Conservation (phyloP, 805 yeast genomes). For the Saccharomyces eubayanus region DNA sequence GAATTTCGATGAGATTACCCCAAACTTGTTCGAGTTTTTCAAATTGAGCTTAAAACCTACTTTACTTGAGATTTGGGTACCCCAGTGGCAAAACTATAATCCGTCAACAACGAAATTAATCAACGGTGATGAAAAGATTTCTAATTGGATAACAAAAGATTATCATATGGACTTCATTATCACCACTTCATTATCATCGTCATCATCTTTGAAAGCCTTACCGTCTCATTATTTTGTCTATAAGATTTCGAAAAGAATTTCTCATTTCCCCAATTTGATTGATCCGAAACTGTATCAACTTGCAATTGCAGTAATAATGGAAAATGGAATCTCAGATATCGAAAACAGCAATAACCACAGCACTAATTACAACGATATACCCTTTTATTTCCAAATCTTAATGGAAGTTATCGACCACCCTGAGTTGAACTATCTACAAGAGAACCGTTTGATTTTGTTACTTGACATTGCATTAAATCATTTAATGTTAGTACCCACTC, state of each 20-base stretch:
- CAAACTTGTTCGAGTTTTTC: constrained; percentile 6
- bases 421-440: constrained; percentile 19
- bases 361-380: not conserved
- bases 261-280: constrained; percentile 8
- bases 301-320: constrained; percentile 3
- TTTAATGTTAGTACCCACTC: constrained; percentile 7
- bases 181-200: constrained; percentile 5
- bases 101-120: not conserved
- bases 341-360: not conserved
- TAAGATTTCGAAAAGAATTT: constrained; percentile 12
- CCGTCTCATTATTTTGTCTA: constrained; percentile 6
- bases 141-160: constrained; percentile 6
- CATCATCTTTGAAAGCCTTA: not conserved
- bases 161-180: constrained; percentile 18
- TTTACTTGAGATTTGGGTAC: constrained; percentile 17
- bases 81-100: constrained; percentile 12
- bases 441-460: constrained; percentile 15
- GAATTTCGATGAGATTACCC: constrained; percentile 9
- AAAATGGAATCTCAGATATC: not conserved
- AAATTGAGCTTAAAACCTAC: constrained; percentile 8
- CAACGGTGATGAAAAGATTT: not conserved
- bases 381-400: constrained; percentile 18
- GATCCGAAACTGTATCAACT: constrained; percentile 4
- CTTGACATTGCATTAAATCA: constrained; percentile 14
- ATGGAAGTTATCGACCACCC: constrained; percentile 32